Percentiles rank a stretch among this genome's conserved stretches.
Evolutionary conservation across 2,329 filamentous ascomycete species (phyloP).

Genomic region (Incumbomyces lentus): DNA sequence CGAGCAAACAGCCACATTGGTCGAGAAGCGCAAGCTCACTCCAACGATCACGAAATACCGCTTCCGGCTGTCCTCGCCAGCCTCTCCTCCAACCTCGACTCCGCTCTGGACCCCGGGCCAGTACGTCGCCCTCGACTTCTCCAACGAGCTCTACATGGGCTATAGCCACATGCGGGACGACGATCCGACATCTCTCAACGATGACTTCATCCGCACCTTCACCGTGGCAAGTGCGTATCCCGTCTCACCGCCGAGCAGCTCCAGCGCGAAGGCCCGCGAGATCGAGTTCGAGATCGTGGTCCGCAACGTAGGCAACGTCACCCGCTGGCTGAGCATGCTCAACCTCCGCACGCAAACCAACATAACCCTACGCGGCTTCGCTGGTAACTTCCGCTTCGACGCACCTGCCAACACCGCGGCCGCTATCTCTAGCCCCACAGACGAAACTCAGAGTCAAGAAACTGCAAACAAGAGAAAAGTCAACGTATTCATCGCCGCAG

Average conservation of each 20-base stretch:
- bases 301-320: slow-evolving; percentile 58
- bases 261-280: not conserved
- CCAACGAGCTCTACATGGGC: slow-evolving; percentile 56
- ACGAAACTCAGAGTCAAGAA: no score
- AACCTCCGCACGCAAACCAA: slow-evolving; percentile 47
- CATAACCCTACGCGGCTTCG: slow-evolving; percentile 61
- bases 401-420: not conserved
- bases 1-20: slow-evolving; percentile 43
- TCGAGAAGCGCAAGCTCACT: slow-evolving; percentile 50
- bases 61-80: slow-evolving; percentile 36
- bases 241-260: slow-evolving; percentile 22
- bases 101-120: slow-evolving; percentile 56
- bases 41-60: slow-evolving; percentile 58
- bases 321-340: slow-evolving; percentile 52
- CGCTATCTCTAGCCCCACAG: slow-evolving; percentile 9
- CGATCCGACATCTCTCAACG: slow-evolving; percentile 69
- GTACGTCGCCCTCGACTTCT: slow-evolving; percentile 67
- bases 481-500: slow-evolving; percentile 59
- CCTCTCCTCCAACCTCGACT: slow-evolving; percentile 22
- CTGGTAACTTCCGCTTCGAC: slow-evolving; percentile 49
- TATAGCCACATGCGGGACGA: slow-evolving; percentile 77
- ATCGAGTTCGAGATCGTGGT: slow-evolving; percentile 62
- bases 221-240: slow-evolving; percentile 51
- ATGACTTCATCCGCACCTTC: slow-evolving; percentile 75
- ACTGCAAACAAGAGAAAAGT: slow-evolving; percentile 33